Evolutionary conservation across 441 rosid species (phyloP), one percentile per base, ranked within the genome.

Genomic region (Arabidopsis lyrata): DNA sequence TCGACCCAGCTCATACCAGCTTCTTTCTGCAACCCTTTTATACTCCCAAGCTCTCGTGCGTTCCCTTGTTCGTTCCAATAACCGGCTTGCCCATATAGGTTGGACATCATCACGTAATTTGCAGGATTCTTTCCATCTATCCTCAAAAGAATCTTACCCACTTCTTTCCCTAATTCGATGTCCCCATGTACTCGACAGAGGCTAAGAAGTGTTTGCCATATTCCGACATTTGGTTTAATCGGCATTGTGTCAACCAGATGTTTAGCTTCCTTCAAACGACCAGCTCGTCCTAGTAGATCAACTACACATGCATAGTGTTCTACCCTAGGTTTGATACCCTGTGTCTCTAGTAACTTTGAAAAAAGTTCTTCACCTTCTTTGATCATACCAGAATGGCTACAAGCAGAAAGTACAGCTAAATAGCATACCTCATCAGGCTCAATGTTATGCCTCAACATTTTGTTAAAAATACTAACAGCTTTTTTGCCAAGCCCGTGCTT

Each of bases 181-280:
- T 88, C 83, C 67, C 93, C 87, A 52, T 92, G 97, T 56, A 90
- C 73, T 61, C 90, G 78, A 70, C 99, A 90, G 56, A 90, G 88
- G 77, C 99, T 84, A 11, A 95, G 92, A 81, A 95, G 84, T 36
- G 97, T 85, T 79, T 92, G 99, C 99, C 96, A 95, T 84, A 95
- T 88, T 27, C 89, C 96, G 15, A 71, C 81, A 58, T 82, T 88
- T 57, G 96, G 81, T 75, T 84, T 78, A 10, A 89, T 39, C 14
- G 91, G 90, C 99, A 89, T 92, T 45, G 68, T 75, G 34, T 87
- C 81, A n/a, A 92, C 84, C 32, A 94, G 83, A 48, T 73, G 49
- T 80, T 81, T 88, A 12, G 96, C 97, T 83, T 95, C 97, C 61
- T 80, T 72, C 75, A 95, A 68, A 42, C 83, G 82, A 47, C 96